These are phyloP conservation scores for Albizia julibrissin DNA, from an alignment of 306 rosid genomes.

Conservation along the genomic window DNA sequence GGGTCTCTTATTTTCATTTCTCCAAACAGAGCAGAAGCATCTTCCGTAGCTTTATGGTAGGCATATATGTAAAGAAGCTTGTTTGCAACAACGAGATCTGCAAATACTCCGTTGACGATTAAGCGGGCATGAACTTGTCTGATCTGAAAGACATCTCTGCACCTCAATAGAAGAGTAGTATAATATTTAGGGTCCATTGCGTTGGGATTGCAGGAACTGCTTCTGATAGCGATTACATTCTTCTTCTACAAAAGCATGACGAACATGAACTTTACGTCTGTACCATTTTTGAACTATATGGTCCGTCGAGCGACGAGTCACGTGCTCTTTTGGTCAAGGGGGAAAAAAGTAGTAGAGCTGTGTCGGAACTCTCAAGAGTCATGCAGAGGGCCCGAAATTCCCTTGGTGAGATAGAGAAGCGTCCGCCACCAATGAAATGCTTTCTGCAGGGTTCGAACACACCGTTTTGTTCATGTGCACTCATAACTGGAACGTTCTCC, in stretches of 20 bases:
- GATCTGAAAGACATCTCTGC: slow-evolving; percentile 51
- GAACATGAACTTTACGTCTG: background rate
- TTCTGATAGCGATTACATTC: background rate
- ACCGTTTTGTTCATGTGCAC: background rate
- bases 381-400: background rate
- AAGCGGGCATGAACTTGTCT: slow-evolving; percentile 63
- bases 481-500: background rate
- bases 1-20: slow-evolving; percentile 53
- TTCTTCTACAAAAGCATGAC: slow-evolving; percentile 8
- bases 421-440: too few relatives aligned
- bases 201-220: background rate
- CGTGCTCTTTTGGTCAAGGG: background rate
- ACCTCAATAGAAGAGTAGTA: slow-evolving; percentile 46
- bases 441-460: background rate
- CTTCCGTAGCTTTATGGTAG: slow-evolving; percentile 45
- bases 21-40: slow-evolving; percentile 55
- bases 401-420: too few relatives aligned
- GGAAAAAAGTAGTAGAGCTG: background rate
- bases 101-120: slow-evolving; percentile 45
- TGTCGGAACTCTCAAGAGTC: background rate
- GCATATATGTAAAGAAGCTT: slow-evolving; percentile 63
- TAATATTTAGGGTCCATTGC: slow-evolving; percentile 38
- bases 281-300: background rate
- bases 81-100: slow-evolving; percentile 58
- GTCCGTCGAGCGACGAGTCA: background rate